Evolutionary conservation across 805 yeast species (phyloP).

Genomic region (Teunomyces kruisii): DNA sequence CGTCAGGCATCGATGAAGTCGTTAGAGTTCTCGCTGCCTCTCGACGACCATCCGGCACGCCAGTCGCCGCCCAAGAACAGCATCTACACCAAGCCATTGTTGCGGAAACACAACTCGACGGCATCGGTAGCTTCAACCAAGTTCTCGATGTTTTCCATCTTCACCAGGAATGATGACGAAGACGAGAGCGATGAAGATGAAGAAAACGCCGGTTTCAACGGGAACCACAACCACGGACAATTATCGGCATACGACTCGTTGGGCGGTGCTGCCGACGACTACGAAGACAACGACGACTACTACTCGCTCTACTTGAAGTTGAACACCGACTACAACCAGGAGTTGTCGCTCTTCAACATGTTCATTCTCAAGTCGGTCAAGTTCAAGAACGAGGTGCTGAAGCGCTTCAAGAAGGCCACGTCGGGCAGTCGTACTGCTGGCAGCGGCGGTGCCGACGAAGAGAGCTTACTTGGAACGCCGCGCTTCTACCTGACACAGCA

Average conservation of each 20-base stretch:
- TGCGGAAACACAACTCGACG: not conserved
- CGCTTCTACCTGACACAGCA: not conserved
- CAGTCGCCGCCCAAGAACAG: not conserved
- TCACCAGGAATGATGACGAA: constrained; percentile 6
- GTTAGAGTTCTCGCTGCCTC: constrained; percentile 4
- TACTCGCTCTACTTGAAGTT: constrained; percentile 22
- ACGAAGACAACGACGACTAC: constrained; percentile 20
- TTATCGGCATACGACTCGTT: not conserved
- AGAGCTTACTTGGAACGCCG: not conserved
- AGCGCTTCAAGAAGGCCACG: not conserved
- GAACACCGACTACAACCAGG: constrained; percentile 16
- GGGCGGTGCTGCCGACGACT: constrained; percentile 9
- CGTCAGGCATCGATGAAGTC: constrained; percentile 26
- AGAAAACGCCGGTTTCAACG: no score
- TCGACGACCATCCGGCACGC: not conserved
- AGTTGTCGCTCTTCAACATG: constrained; percentile 16
- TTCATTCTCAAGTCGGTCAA: constrained; percentile 22
- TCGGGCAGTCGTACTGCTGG: not conserved
- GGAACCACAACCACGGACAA: no score
- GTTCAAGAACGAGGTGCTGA: constrained; percentile 18
- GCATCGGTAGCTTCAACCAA: constrained; percentile 7
- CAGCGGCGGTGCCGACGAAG: not conserved
- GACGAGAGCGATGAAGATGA: not conserved
- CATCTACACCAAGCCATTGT: not conserved
- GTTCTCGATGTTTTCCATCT: constrained; percentile 9